Base-by-base conservation (phyloP, 2,329 filamentous ascomycete genomes). In the Fusarium sp. region DNA sequence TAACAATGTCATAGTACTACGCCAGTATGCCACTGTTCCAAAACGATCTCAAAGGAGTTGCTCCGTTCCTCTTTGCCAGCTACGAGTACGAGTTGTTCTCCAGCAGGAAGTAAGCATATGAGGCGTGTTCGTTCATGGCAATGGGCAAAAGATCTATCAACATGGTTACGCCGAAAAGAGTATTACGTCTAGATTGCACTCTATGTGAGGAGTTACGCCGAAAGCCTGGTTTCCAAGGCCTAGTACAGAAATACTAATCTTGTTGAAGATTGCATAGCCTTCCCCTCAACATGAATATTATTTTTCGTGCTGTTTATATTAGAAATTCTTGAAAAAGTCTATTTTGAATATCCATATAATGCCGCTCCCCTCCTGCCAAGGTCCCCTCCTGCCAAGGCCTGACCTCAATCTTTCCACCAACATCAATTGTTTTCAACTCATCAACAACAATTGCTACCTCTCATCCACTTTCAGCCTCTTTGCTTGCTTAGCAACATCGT, bases 41-140 rank as follows among this genome's bases (percentile, higher is more conserved):
- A 64, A 77, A 77, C 20, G 75, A 79, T 39, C 60, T 79, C 10
- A 78, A 79, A 67, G 76, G 75, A 8, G 76, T 76, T 16, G 72
- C 77, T 2, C 77, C 76, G 1, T 79, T 79, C 37, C 20, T 79
- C 2, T 78, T 79, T 35, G 69, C 75, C 1, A 79, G 77, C 65
- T 78, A 77, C 27, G 77, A 79, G 39, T 78, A 65, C 9, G 66
- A 78, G 45, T 16, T 78, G 9, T 43, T 63, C 16, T 14, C 11
- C 14, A 43, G 39, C 24, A 54, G 50, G n/a, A 41, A 9, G 9
- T 31, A 31, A n/a, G 24, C 13, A 48, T 6, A 20, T 24, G 22
- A 10, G 22, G 9, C 14, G 14, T 18, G 20, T 24, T 24, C 14
- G 20, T 24, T 24, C 14, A 8, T 48, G 2, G 43, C 22, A 24